A percentile compares a stretch with the other conserved stretches of the same genome.
phyloP scores from a whole-genome alignment of 345 rosid genomes.

The Aquilaria sinensis region DNA sequence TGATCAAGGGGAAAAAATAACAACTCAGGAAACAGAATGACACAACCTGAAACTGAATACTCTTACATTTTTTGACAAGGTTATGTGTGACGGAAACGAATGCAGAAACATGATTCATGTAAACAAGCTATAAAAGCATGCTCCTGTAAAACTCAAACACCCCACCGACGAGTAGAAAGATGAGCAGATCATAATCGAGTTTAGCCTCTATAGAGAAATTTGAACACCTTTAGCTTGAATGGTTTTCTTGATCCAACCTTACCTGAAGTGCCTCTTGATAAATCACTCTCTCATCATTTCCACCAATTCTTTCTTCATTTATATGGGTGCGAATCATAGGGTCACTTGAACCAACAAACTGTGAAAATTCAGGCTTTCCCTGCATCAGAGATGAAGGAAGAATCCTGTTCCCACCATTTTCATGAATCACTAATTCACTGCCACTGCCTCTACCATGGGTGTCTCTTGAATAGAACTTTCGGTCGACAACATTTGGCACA shows the following conservation, averaged over 20 bases:
- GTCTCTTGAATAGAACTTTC: constrained; percentile 38
- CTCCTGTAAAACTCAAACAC: too few species aligned
- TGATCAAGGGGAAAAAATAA: too few species aligned
- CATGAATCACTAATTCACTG: constrained; percentile 42
- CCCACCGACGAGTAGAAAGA: too few species aligned
- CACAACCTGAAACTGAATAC: too few species aligned
- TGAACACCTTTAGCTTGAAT: too few species aligned
- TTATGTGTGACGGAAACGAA: too few species aligned
- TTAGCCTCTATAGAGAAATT: too few species aligned
- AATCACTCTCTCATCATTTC: constrained; percentile 66
- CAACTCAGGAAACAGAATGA: too few species aligned
- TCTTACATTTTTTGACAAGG: too few species aligned
- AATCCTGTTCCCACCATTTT: constrained; percentile 43
- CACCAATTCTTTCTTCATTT: constrained; percentile 50
- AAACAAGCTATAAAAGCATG: too few species aligned
- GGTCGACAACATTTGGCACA: constrained; percentile 28
- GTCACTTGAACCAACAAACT: constrained; percentile 44
- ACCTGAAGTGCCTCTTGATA: constrained; percentile 95
- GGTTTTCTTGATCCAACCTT: neutral
- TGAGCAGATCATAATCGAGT: too few species aligned
- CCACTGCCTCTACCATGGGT: constrained; percentile 22
- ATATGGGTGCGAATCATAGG: constrained; percentile 32
- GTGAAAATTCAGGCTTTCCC: constrained; percentile 36
- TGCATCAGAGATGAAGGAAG: constrained; percentile 56
- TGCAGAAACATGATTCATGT: too few species aligned